Base-by-base conservation (phyloP, 2,329 filamentous ascomycete species). In the Neobulgaria alba region DNA sequence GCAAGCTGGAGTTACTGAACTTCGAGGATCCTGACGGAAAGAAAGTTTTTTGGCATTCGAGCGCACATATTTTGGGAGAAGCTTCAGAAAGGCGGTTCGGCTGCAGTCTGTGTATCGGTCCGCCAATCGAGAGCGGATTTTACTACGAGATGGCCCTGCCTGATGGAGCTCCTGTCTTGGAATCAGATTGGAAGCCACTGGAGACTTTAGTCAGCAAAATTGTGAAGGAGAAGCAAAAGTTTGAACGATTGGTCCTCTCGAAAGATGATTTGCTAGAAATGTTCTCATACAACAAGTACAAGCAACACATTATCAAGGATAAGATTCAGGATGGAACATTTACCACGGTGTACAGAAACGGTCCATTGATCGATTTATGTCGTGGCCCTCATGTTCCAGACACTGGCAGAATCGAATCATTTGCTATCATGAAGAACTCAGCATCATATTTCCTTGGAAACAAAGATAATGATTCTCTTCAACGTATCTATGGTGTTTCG, bases 271-370 rank as follows among this genome's bases (percentile, higher is more conserved):
- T 96, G 37, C 76, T 92, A 38, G 87, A 95, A 62, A 95, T 96
- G 85, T 96, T 96, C 71, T 78, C 80, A 55, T 93, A 94, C 73
- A 95, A 93, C 74, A 92, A 92, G 63, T 96, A 95, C 72, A 96
- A 98, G 76, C 80, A 94, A 62, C 85, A 95, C 63, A 94, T 96
- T 64, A 96, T 98, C 67, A 82, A 87, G 55, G 84, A 88, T 69
- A 88, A 93, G 65, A 85, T 96, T 46, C 72, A 81, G 29, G 87
- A 95, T 54, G 88, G 87, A 54, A 89, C 87, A 41, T 86, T 75
- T 60, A 94, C 87, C 61, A 96, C 92, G 8, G 90, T 96, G 30
- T 98, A 96, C 65, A 80, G 59, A 33, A 93, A 88, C 58, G 92
- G 92, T 43, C 88, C 88, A 10, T 71, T 96, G 42, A 95, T 96